Percentiles rank a stretch among this genome's conserved stretches.
These are phyloP conservation scores for Alternaria sp. DNA, from an alignment of 2,329 filamentous ascomycete species.

Conservation along the genomic window DNA sequence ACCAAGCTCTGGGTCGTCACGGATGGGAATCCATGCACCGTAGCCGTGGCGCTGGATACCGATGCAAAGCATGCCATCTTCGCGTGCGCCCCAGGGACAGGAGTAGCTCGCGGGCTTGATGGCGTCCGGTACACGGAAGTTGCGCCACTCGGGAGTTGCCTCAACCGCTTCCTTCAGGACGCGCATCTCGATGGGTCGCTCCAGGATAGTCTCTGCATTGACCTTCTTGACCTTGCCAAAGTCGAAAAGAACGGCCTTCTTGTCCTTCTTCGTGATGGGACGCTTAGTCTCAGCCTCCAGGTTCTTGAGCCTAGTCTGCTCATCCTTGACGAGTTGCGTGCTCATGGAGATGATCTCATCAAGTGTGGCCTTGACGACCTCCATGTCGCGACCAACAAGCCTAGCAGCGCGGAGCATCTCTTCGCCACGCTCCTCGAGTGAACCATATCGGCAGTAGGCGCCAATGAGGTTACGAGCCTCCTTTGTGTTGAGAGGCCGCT, in stretches of 20 bases:
- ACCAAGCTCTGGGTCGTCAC: constrained; percentile 85
- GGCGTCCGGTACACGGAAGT: constrained; percentile 87
- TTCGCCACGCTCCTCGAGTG: constrained; percentile 83
- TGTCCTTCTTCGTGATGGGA: constrained; percentile 91
- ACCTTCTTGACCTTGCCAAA: constrained; percentile 92
- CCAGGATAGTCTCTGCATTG: constrained; percentile 93
- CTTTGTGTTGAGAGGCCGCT: constrained; percentile 87
- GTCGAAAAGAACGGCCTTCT: constrained; percentile 95
- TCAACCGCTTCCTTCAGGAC: constrained; percentile 79
- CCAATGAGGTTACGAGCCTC: constrained; percentile 91
- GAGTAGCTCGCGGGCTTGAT: constrained; percentile 91
- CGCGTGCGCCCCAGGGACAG: constrained; percentile 88
- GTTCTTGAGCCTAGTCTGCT: constrained; percentile 66
- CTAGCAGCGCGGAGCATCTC: constrained; percentile 89
- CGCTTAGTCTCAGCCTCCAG: constrained; percentile 77
- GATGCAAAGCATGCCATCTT: constrained; percentile 96
- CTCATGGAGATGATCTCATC: constrained; percentile 78
- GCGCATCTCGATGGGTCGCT: constrained; percentile 86
- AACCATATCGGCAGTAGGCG: constrained; percentile 89
- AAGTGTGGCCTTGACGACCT: constrained; percentile 78
- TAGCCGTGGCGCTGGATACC: constrained; percentile 94
- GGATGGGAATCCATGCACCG: constrained; percentile 92
- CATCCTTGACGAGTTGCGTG: constrained; percentile 73
- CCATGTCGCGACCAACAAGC: constrained; percentile 78
- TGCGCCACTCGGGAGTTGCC: constrained; percentile 69